Percentiles rank a stretch among this genome's conserved stretches.
phyloP scores from a whole-genome alignment of 192 early-diverging fungal species.

The Coemansia sp. region DNA sequence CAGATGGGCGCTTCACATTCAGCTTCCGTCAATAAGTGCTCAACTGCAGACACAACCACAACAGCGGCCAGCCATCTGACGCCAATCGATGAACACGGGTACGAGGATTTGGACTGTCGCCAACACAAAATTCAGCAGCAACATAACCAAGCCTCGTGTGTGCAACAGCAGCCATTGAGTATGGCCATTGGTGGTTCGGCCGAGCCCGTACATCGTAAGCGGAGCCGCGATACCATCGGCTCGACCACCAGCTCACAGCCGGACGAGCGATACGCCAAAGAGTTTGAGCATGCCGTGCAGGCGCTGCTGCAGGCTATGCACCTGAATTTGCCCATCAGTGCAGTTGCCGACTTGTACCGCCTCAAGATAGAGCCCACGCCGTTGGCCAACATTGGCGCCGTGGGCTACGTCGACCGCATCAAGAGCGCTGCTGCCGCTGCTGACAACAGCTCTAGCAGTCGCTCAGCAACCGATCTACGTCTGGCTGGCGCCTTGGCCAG shows the following conservation, averaged over 20 bases:
- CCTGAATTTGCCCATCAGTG: slow-evolving; percentile 44
- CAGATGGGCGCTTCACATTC: slow-evolving; percentile 19
- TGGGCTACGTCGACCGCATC: slow-evolving; percentile 11
- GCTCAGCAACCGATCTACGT: slow-evolving; percentile 17
- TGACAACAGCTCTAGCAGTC: neutral
- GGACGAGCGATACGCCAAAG: slow-evolving; percentile 37
- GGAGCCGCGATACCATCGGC: slow-evolving; percentile 5
- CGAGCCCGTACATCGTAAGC: slow-evolving; percentile 4
- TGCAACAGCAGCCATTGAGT: neutral
- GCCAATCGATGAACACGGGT: slow-evolving; percentile 10
- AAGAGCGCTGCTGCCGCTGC: slow-evolving; percentile 4
- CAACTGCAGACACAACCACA: slow-evolving; percentile 28
- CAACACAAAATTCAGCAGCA: neutral
- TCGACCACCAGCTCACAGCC: slow-evolving; percentile 14
- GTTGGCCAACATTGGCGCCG: slow-evolving; percentile 32
- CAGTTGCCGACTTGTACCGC: slow-evolving; percentile 42
- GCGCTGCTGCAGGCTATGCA: slow-evolving; percentile 52
- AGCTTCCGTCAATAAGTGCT: slow-evolving; percentile 13
- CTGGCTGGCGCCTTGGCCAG: slow-evolving; percentile 31
- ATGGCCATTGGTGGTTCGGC: neutral
- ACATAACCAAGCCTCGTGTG: neutral
- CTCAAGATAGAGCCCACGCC: slow-evolving; percentile 34
- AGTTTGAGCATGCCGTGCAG: slow-evolving; percentile 48
- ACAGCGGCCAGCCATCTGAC: slow-evolving; percentile 28
- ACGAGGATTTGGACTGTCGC: neutral